Evolutionary conservation across 345 rosid genomes (phyloP).

Genomic region (Linum trigynum): DNA sequence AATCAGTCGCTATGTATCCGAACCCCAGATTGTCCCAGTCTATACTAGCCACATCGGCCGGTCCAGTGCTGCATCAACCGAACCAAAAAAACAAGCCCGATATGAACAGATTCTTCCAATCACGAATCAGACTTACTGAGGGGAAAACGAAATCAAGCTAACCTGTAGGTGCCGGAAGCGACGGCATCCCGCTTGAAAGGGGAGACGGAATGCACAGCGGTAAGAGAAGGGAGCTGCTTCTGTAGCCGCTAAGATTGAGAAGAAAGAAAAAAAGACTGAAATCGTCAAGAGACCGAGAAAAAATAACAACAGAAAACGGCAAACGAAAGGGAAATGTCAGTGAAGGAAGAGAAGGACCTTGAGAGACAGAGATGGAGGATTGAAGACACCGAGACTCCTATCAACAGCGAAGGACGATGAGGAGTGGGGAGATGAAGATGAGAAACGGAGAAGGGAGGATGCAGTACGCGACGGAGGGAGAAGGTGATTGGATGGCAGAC

Average conservation of each 20-base stretch:
- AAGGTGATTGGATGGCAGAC: slow-evolving; percentile 31
- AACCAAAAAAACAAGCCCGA: neutral
- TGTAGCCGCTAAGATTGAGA: slow-evolving; percentile 16
- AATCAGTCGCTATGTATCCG: slow-evolving; percentile 61
- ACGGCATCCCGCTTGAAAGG: slow-evolving; percentile 28
- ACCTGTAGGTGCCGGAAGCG: slow-evolving; percentile 40
- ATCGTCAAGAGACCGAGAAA: neutral
- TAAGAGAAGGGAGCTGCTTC: slow-evolving; percentile 23
- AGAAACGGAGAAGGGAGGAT: slow-evolving; percentile 11
- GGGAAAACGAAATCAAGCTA: neutral
- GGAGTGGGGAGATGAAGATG: neutral
- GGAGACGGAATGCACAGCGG: slow-evolving; percentile 23
- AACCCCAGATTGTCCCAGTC: slow-evolving; percentile 92
- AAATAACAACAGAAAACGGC: neutral
- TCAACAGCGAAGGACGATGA: slow-evolving; percentile 16
- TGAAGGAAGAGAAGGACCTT: slow-evolving; percentile 24
- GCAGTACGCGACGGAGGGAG: slow-evolving; percentile 31
- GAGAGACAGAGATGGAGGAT: slow-evolving; percentile 20
- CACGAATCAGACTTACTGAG: neutral
- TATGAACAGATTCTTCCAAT: neutral
- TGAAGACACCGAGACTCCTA: slow-evolving; percentile 11
- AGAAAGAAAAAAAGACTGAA: neutral
- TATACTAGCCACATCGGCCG: slow-evolving; percentile 45
- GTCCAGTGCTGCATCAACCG: slow-evolving; percentile 25
- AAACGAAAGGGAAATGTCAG: neutral